Evolutionary conservation across 2,329 filamentous ascomycete genomes (phyloP).

Genomic region (Penicillium sp.): DNA sequence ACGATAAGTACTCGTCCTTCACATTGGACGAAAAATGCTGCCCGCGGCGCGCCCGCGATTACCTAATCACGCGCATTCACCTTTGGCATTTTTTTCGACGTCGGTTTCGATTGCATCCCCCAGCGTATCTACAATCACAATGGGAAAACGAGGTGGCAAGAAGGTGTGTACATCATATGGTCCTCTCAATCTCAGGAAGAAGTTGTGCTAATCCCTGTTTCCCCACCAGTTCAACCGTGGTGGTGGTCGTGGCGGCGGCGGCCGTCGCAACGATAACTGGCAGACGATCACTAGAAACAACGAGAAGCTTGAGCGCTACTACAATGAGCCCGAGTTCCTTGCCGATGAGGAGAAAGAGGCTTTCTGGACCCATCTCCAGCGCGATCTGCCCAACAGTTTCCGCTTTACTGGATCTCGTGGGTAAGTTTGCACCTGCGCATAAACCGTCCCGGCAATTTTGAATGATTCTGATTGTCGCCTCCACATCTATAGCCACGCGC

Average conservation of each 20-base stretch:
- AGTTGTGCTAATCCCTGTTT: slow-evolving; percentile 17
- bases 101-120: slow-evolving; percentile 9
- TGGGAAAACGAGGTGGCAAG: slow-evolving; percentile 34
- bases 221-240: slow-evolving; percentile 36
- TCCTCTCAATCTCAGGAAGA: background rate
- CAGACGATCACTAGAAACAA: slow-evolving; percentile 71
- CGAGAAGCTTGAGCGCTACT: slow-evolving; percentile 81
- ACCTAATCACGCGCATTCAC: slow-evolving; percentile 9
- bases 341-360: slow-evolving; percentile 73
- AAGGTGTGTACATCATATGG: slow-evolving; percentile 19
- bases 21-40: background rate
- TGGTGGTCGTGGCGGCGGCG: slow-evolving; percentile 45
- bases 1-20: background rate
- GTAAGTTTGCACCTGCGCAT: slow-evolving; percentile 46
- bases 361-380: slow-evolving; percentile 82
- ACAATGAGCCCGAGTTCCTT: slow-evolving; percentile 74
- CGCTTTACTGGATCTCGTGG: slow-evolving; percentile 94
- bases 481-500: slow-evolving; percentile 67
- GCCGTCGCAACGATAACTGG: slow-evolving; percentile 49
- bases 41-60: slow-evolving; percentile 1
- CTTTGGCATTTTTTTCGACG: slow-evolving; percentile 16
- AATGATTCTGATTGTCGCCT: slow-evolving; percentile 12
- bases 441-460: background rate
- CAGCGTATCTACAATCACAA: slow-evolving; percentile 18
- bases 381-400: slow-evolving; percentile 94